Conservation (phyloP, 495 filamentous ascomycete genomes). For the Neurospora sublineolata region DNA sequence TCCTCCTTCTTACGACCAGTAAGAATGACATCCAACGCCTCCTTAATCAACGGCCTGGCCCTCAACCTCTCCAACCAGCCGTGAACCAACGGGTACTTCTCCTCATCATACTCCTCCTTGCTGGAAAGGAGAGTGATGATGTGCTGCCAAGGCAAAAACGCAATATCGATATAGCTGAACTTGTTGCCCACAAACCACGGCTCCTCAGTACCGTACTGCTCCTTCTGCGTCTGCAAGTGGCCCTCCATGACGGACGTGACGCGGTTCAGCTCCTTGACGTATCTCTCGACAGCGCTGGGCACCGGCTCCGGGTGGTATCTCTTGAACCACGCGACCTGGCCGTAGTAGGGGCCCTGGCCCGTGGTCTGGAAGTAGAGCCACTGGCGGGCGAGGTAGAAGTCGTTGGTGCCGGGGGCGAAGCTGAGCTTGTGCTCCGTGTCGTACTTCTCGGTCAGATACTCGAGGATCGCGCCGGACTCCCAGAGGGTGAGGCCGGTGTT, state of each 20-base stretch:
- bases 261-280: constrained; percentile 47
- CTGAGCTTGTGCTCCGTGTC: constrained; percentile 50
- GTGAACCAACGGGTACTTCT: constrained; percentile 22
- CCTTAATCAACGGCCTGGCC: constrained; percentile 27
- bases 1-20: constrained; percentile 40
- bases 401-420: constrained; percentile 36
- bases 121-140: constrained; percentile 7
- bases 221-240: constrained; percentile 36
- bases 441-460: constrained; percentile 63
- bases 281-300: constrained; percentile 46
- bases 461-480: constrained; percentile 64
- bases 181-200: constrained; percentile 47
- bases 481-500: constrained; percentile 57
- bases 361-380: constrained; percentile 57
- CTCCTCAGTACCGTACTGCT: constrained; percentile 14
- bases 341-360: constrained; percentile 62
- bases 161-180: constrained; percentile 46
- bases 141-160: constrained; percentile 48
- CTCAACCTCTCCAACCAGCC: constrained; percentile 27
- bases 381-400: constrained; percentile 46
- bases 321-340: constrained; percentile 40
- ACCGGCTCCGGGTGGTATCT: constrained; percentile 46
- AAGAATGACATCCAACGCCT: constrained; percentile 22
- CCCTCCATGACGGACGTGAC: constrained; percentile 48
- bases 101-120: constrained; percentile 7